A percentile compares a stretch with the other conserved stretches of the same genome.
These are phyloP conservation scores for Durotheca rogersii DNA, from an alignment of 495 filamentous ascomycete genomes.

Conservation along the genomic window DNA sequence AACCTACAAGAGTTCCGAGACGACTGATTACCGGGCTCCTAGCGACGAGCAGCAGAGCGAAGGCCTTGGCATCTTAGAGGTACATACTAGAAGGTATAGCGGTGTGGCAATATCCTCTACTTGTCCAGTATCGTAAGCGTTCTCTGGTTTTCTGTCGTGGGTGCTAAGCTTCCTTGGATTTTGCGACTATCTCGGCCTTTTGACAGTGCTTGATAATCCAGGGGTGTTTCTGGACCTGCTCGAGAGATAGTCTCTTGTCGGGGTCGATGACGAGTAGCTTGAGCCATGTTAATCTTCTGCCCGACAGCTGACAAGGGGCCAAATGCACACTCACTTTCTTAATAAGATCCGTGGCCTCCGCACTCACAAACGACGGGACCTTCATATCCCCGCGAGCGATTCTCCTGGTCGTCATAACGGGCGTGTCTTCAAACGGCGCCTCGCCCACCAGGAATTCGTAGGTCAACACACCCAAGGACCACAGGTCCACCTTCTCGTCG, in stretches of 20 bases:
- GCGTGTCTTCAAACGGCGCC: conserved; percentile 94
- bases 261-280: not conserved
- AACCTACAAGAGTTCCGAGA: no score
- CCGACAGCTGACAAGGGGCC: not conserved
- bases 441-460: conserved; percentile 97
- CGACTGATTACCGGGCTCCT: no score
- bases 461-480: conserved; percentile 91
- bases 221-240: not conserved
- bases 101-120: no score
- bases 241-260: not conserved
- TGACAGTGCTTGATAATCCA: not conserved
- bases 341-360: not conserved
- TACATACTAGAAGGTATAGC: no score
- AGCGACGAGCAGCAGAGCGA: no score
- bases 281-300: not conserved
- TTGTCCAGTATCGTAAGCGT: no score
- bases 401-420: conserved; percentile 74
- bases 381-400: not conserved
- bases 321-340: not conserved
- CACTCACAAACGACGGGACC: not conserved
- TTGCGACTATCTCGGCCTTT: not conserved
- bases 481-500: conserved; percentile 92
- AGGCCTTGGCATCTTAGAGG: no score
- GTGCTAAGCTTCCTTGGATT: not conserved
- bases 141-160: not conserved